Conservation (phyloP, 495 filamentous ascomycete species). For the Lineolata rhizophorae region DNA sequence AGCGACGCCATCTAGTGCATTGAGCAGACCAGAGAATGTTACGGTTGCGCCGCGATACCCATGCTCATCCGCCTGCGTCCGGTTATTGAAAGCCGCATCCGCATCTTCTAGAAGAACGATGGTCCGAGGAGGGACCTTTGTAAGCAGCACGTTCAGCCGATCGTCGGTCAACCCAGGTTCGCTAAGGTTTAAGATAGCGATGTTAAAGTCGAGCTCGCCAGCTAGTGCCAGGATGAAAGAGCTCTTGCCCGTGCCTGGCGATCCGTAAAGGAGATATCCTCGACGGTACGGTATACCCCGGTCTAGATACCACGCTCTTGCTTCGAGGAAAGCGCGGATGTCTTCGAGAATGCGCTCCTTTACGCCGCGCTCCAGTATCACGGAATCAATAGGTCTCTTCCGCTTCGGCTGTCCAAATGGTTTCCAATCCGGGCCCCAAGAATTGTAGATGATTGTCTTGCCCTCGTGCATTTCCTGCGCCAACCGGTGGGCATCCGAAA, state of each 20-base stretch:
- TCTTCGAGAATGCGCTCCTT: conserved; percentile 73
- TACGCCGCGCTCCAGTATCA: conserved; percentile 67
- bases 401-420: conserved; percentile 71
- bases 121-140: conserved; percentile 67
- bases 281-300: conserved; percentile 87
- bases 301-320: conserved; percentile 76
- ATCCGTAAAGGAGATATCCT: conserved; percentile 84
- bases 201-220: conserved; percentile 78
- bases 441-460: conserved; percentile 84
- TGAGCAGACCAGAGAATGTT: conserved; percentile 84
- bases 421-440: conserved; percentile 58
- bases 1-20: conserved; percentile 87
- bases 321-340: conserved; percentile 58
- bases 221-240: conserved; percentile 92
- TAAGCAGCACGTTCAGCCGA: conserved; percentile 66
- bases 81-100: conserved; percentile 76
- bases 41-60: conserved; percentile 81
- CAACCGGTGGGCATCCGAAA: conserved; percentile 61
- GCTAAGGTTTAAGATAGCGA: conserved; percentile 83
- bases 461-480: conserved; percentile 60
- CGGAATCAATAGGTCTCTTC: conserved; percentile 72
- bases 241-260: conserved; percentile 86
- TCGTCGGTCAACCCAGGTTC: conserved; percentile 89
- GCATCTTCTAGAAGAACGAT: conserved; percentile 84
- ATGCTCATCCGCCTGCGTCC: conserved; percentile 48